These are phyloP conservation scores for Leucogyrophana mollusca DNA, from an alignment of 768 basidiomycete genomes.

Conservation along the genomic window DNA sequence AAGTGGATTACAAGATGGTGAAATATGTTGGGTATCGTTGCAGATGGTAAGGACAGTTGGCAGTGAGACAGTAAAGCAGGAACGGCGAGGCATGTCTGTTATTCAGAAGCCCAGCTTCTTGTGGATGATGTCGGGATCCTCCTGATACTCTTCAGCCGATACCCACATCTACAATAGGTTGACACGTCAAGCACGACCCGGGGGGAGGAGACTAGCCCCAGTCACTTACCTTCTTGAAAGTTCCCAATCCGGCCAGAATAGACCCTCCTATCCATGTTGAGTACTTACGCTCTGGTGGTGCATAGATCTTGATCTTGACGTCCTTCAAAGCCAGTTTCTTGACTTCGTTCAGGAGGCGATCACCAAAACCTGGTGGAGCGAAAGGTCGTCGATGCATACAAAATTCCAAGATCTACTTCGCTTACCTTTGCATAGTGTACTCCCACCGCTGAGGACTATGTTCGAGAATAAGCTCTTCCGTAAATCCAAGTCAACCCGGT, in stretches of 20 bases:
- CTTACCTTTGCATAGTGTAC: conserved; percentile 90
- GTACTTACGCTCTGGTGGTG: conserved; percentile 99
- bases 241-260: conserved; percentile 91
- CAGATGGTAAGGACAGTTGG: conserved; percentile 6
- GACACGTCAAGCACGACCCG: conserved; percentile 10
- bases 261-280: conserved; percentile 97
- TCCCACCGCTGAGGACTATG: conserved; percentile 95
- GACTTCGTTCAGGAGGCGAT: conserved; percentile 93
- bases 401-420: conserved; percentile 1
- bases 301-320: conserved; percentile 98
- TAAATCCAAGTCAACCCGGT: conserved; percentile 92
- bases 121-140: conserved; percentile 98
- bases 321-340: conserved; percentile 95
- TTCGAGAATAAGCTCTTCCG: conserved; percentile 95
- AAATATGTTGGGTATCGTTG: conserved; percentile 32
- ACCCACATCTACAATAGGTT: conserved; percentile 87
- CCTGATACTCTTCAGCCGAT: conserved; percentile 97
- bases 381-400: neutral
- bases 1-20: conserved; percentile 32
- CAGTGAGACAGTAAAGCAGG: conserved; percentile 12
- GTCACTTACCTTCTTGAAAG: conserved; percentile 87
- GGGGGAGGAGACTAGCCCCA: neutral
- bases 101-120: conserved; percentile 84
- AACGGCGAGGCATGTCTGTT: too few relatives aligned
- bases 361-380: conserved; percentile 77